Evolutionary conservation across 2,329 filamentous ascomycete species (phyloP).

Genomic region (Bipolaris gigantea): DNA sequence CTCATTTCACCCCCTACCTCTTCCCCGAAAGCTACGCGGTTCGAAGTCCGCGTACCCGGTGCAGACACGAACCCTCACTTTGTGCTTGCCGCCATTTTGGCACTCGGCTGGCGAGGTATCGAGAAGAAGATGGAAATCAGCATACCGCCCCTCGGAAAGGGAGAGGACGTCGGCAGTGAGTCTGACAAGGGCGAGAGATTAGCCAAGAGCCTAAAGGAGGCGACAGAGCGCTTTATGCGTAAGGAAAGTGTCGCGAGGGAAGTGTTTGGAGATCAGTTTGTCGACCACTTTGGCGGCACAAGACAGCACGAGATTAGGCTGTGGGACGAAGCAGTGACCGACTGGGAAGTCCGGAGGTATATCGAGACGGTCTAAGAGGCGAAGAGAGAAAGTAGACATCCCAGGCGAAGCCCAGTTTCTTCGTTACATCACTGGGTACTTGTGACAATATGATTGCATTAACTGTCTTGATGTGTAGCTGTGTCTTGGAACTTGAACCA

Average conservation of each 20-base stretch:
- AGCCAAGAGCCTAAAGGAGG: constrained; percentile 83
- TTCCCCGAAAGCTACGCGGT: constrained; percentile 81
- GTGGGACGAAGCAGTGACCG: constrained; percentile 95
- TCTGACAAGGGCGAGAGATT: constrained; percentile 74
- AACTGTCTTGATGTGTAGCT: neutral
- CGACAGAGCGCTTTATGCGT: constrained; percentile 74
- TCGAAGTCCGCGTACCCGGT: constrained; percentile 92
- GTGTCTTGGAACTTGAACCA: neutral
- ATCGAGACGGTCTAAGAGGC: constrained; percentile 40
- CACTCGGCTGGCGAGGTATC: constrained; percentile 85
- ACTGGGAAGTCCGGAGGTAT: constrained; percentile 70
- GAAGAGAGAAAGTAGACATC: neutral
- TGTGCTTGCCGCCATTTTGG: constrained; percentile 83
- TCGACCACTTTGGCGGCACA: constrained; percentile 92
- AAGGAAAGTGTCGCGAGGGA: constrained; percentile 86
- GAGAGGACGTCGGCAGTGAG: constrained; percentile 74
- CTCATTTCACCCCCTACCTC: constrained; percentile 86
- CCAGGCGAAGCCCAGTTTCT: neutral
- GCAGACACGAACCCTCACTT: constrained; percentile 90
- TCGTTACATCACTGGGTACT: neutral
- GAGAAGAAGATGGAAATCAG: constrained; percentile 87
- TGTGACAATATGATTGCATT: neutral
- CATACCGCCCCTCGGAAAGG: constrained; percentile 80
- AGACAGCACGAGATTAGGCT: constrained; percentile 86
- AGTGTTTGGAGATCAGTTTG: constrained; percentile 91